phyloP scores from a whole-genome alignment of 768 basidiomycete species.

The Crassisporium funariophilum region DNA sequence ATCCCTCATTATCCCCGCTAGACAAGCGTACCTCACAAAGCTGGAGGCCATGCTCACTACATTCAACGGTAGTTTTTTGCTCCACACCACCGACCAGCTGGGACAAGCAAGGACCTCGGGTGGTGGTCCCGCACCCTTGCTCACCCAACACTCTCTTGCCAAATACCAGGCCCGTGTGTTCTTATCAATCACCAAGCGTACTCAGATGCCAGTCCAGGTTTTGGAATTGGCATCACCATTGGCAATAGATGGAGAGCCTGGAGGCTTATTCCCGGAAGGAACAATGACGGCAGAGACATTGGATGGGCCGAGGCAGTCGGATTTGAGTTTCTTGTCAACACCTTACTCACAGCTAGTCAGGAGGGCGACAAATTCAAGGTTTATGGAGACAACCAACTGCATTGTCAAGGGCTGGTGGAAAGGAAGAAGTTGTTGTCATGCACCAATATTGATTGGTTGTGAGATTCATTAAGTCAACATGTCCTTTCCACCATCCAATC shows the following conservation, averaged over 20 bases:
- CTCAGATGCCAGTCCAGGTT: slow-evolving; percentile 33
- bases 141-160: background rate
- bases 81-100: slow-evolving; percentile 17
- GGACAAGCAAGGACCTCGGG: slow-evolving; percentile 16
- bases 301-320: slow-evolving; percentile 47
- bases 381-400: slow-evolving; percentile 38
- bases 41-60: background rate
- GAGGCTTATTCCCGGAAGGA: slow-evolving; percentile 23
- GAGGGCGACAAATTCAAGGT: slow-evolving; percentile 16
- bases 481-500: too few species aligned
- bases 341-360: background rate
- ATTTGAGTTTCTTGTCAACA: slow-evolving; percentile 38
- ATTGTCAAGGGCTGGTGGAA: slow-evolving; percentile 44
- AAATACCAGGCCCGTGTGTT: slow-evolving; percentile 25
- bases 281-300: slow-evolving; percentile 34
- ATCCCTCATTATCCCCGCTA: background rate
- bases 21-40: background rate
- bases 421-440: slow-evolving; percentile 33
- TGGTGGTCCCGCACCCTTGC: slow-evolving; percentile 30
- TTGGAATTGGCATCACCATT: slow-evolving; percentile 25
- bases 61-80: slow-evolving; percentile 26
- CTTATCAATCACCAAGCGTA: slow-evolving; percentile 29
- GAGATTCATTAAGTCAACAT: too few species aligned
- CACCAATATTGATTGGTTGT: too few species aligned
- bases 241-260: background rate